Percentiles rank a stretch among this genome's conserved stretches.
Evolutionary conservation across 306 rosid species (phyloP).

Genomic region (Medicago ruthenica): DNA sequence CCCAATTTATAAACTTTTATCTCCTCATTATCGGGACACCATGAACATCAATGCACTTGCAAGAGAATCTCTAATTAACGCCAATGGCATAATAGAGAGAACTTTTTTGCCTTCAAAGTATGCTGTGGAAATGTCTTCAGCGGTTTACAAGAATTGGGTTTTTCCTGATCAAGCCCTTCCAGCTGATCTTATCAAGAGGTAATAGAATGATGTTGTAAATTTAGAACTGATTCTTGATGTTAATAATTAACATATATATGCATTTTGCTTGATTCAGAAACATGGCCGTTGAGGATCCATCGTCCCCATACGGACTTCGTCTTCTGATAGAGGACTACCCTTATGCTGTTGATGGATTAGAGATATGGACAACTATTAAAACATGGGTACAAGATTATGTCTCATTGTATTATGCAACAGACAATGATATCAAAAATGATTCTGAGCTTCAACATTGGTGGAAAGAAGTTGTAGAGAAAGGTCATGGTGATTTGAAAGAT

Average conservation of each 20-base stretch:
- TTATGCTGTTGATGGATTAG: slow-evolving; percentile 82
- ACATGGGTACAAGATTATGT: slow-evolving; percentile 73
- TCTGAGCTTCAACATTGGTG: slow-evolving; percentile 77
- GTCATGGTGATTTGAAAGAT: slow-evolving; percentile 72
- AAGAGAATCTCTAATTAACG: slow-evolving; percentile 60
- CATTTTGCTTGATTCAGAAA: slow-evolving; percentile 58
- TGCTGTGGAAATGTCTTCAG: slow-evolving; percentile 71
- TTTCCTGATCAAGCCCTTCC: slow-evolving; percentile 80
- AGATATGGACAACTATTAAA: slow-evolving; percentile 70
- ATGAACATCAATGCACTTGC: slow-evolving; percentile 83
- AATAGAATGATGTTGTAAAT: background rate
- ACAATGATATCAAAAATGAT: slow-evolving; percentile 52
- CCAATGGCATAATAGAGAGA: slow-evolving; percentile 64
- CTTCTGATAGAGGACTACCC: slow-evolving; percentile 80
- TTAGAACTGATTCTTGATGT: too few species aligned
- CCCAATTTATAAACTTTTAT: slow-evolving; percentile 73
- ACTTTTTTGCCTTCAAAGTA: slow-evolving; percentile 64
- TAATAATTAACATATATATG: background rate
- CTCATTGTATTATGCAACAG: slow-evolving; percentile 63
- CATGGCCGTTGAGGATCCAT: slow-evolving; percentile 67
- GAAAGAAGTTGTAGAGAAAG: slow-evolving; percentile 71
- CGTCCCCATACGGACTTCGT: slow-evolving; percentile 58
- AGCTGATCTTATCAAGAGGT: slow-evolving; percentile 62
- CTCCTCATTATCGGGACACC: slow-evolving; percentile 78
- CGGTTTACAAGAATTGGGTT: slow-evolving; percentile 69